A percentile compares a stretch with the other conserved stretches of the same genome.
phyloP scores from a whole-genome alignment of 2,329 filamentous ascomycete genomes.

The Fusarium bulbicola region DNA sequence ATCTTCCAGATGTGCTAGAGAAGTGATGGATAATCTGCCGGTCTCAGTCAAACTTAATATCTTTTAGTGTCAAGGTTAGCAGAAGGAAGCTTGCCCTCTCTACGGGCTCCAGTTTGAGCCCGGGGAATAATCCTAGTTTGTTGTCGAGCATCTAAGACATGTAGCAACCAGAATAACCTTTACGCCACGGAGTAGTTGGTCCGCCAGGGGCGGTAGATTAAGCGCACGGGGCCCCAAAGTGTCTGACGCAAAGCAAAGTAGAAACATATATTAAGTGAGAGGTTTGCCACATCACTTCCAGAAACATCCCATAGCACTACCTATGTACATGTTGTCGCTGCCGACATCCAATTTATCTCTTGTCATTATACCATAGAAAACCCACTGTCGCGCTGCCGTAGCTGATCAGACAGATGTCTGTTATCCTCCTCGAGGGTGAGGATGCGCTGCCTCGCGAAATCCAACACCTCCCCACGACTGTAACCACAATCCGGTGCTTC shows the following conservation, averaged over 20 bases:
- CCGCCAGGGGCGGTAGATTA: not conserved
- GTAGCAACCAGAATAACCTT: not conserved
- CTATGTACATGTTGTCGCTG: not conserved
- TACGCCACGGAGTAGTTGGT: not conserved
- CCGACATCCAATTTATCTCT: not conserved
- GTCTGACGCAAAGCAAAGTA: not conserved
- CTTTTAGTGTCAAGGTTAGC: not conserved
- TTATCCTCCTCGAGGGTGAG: not conserved
- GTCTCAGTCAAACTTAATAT: not conserved
- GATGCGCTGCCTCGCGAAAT: not conserved
- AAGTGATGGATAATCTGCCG: not conserved
- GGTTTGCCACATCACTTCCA: not conserved
- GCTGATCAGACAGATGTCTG: not conserved
- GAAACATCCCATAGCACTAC: not conserved
- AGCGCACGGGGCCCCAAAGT: not conserved
- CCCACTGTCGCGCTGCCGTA: rapidly evolving
- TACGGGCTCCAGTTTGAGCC: not conserved
- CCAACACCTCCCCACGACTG: not conserved
- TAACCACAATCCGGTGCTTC: not conserved
- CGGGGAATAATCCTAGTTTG: not conserved
- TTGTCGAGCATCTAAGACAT: not conserved
- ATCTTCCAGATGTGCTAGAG: not conserved
- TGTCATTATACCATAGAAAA: not conserved
- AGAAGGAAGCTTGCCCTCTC: not conserved
- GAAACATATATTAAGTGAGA: not conserved